Evolutionary conservation across 202 grass and related monocot genomes (phyloP), one percentile per base, ranked within the genome.

Genomic region (Bolboschoenoplectus hybrid): DNA sequence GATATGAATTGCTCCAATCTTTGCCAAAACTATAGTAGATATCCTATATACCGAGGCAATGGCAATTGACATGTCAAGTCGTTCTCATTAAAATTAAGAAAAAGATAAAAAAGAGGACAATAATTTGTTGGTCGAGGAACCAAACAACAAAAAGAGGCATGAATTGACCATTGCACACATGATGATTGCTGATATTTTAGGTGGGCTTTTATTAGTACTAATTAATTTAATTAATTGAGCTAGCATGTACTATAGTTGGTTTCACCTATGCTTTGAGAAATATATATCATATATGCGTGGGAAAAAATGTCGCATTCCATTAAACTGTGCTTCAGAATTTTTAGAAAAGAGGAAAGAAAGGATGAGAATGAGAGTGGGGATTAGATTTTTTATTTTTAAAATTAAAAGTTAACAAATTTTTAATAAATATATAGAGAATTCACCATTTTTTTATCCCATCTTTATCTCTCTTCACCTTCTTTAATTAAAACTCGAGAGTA

Each of bases 161-260:
- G 7, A 34, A 52, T 56, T 40, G 74, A 78, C 13, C 5, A n/a
- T 58, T 43, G 32, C 19, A 60, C 75, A 79, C 13, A 19, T 38
- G 36, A 19, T 38, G 36, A 35, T 19, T 79, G 75, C 52, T n/a
- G 7, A 79, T 58, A 57, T 34, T 14, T 75, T 79, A 58, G 75
- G 14, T 57, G 2, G 2, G 46, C 52, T 79, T 79, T 79, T 79
- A 57, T 19, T 76, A 9, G 19, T 36, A 76, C 38, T 76, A 66
- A 69, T n/a, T 52, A 36, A 69, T 4, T 1, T 72, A 11, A 14
- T 46, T 26, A 70, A 67, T 67, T 65, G 41, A 76, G 49, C 9
- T 52, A 32, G 19, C 45, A 49, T 51, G 11, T 75, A 14, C 20
- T 2, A 13, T 52, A 34, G 20, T 35, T 53, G 73, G 47, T 76